Conservation (phyloP, 352 stramenopile species). For the Globisporangium nodosum region DNA sequence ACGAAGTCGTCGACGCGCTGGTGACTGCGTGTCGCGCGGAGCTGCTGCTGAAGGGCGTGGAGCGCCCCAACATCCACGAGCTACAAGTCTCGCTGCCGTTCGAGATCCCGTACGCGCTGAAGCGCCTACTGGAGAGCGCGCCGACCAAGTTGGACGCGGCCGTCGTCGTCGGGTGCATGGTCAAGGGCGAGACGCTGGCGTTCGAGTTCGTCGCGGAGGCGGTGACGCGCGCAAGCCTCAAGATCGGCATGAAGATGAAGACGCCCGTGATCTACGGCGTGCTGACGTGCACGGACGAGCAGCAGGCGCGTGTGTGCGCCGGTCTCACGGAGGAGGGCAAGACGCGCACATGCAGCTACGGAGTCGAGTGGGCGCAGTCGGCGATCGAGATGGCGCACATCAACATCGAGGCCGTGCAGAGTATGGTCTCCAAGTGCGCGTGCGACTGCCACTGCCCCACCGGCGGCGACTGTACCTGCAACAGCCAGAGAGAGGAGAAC, state of each 20-base stretch:
- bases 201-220: slow-evolving; percentile 20
- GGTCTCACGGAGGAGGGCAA: slow-evolving; percentile 7
- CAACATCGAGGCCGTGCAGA: slow-evolving; percentile 7
- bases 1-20: slow-evolving; percentile 22
- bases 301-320: slow-evolving; percentile 12
- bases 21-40: slow-evolving; percentile 24
- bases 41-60: slow-evolving; percentile 25
- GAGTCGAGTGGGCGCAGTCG: slow-evolving; percentile 87
- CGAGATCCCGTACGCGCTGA: slow-evolving; percentile 28
- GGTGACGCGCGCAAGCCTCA: slow-evolving; percentile 20
- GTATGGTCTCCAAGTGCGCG: slow-evolving; percentile 5
- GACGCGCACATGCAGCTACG: slow-evolving; percentile 62
- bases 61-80: slow-evolving; percentile 24
- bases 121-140: slow-evolving; percentile 15
- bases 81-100: slow-evolving; percentile 25
- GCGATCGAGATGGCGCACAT: slow-evolving; percentile 90
- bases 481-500: not conserved
- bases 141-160: slow-evolving; percentile 17
- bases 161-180: slow-evolving; percentile 17
- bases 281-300: slow-evolving; percentile 11
- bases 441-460: slow-evolving; percentile 10
- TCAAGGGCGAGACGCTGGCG: slow-evolving; percentile 14
- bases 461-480: not conserved
- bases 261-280: slow-evolving; percentile 21
- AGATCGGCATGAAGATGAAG: slow-evolving; percentile 21